These are phyloP conservation scores for Jamesozyma rosinii DNA, from an alignment of 805 yeast genomes.

Conservation along the genomic window DNA sequence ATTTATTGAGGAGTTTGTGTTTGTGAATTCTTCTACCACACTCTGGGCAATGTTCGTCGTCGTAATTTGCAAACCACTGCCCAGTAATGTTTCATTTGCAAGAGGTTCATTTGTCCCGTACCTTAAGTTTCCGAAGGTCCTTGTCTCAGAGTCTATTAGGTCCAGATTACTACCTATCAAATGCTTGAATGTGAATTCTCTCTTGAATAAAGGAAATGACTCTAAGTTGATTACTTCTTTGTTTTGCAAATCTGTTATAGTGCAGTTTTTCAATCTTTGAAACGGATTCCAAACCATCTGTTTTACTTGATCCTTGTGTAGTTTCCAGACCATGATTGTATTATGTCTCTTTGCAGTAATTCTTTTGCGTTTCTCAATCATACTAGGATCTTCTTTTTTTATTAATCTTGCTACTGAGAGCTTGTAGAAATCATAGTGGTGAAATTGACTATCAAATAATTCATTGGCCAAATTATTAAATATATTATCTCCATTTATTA, in stretches of 20 bases:
- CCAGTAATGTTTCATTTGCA: not conserved
- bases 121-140: constrained; percentile 6
- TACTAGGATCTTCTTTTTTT: not conserved
- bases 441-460: constrained; percentile 12
- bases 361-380: not conserved
- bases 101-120: not conserved
- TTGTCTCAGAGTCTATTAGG: constrained; percentile 9
- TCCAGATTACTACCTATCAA: constrained; percentile 7
- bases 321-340: constrained; percentile 10
- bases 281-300: constrained; percentile 20
- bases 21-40: not conserved
- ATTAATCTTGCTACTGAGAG: not conserved
- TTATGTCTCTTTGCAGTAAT: not conserved
- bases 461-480: not conserved
- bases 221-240: not conserved
- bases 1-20: constrained; percentile 1
- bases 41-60: too few species aligned
- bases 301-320: constrained; percentile 9
- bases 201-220: not conserved
- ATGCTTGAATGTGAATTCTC: constrained; percentile 2
- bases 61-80: not conserved
- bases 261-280: not conserved
- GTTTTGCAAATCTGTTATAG: not conserved
- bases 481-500: not conserved
- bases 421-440: constrained; percentile 17